Evolutionary conservation across 306 rosid species (phyloP).

Genomic region (Abrus precatorius): DNA sequence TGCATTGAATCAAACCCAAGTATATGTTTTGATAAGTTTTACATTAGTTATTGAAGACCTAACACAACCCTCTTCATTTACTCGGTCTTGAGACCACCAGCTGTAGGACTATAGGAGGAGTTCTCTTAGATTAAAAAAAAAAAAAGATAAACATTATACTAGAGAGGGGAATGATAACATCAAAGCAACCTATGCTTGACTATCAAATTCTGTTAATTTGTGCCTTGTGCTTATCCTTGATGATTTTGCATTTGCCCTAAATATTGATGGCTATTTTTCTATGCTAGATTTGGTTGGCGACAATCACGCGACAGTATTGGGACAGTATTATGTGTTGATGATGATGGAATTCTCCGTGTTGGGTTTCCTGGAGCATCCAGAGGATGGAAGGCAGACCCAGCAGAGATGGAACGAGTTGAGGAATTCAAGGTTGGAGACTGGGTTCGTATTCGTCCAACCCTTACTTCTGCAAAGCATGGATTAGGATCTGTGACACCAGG

Average conservation of each 20-base stretch:
- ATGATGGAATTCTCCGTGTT: conserved; percentile 97
- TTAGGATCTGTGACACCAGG: conserved; percentile 98
- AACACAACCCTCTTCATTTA: too few species aligned
- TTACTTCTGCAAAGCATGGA: conserved; percentile 96
- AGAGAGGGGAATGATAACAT: background rate
- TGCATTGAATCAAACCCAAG: too few species aligned
- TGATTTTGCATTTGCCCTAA: conserved; percentile 30
- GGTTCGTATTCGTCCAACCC: conserved; percentile 98
- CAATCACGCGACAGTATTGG: conserved; percentile 98
- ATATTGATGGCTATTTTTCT: conserved; percentile 41
- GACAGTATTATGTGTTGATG: conserved; percentile 96
- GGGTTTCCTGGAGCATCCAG: conserved; percentile 99
- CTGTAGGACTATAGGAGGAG: too few species aligned
- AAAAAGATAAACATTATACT: background rate
- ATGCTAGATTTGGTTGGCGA: conserved; percentile 97
- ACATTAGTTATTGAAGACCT: too few species aligned
- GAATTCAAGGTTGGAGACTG: conserved; percentile 98
- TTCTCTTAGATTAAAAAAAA: too few species aligned
- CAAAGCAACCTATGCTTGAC: background rate
- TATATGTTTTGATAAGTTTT: too few species aligned
- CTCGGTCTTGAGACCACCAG: too few species aligned
- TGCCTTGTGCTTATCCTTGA: conserved; percentile 18
- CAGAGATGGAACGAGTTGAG: conserved; percentile 99
- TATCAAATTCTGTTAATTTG: conserved; percentile 34
- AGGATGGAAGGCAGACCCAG: conserved; percentile 99